These are phyloP conservation scores for Paramecium sonneborni DNA, from an alignment of 73 alveolate species.

Conservation along the genomic window DNA sequence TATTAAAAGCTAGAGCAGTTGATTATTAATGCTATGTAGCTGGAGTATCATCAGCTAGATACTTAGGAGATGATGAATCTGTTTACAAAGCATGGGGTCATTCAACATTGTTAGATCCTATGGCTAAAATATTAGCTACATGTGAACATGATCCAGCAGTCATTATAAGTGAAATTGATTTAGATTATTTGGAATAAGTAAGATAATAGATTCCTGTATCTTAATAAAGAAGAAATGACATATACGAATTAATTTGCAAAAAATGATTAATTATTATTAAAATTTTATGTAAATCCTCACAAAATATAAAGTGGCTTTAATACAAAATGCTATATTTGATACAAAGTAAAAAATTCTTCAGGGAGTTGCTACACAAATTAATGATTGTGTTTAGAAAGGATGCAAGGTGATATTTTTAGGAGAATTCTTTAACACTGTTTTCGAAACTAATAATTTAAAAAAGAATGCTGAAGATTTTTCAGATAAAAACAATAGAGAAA, in stretches of 20 bases:
- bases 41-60: slow-evolving; percentile 92
- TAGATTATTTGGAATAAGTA: slow-evolving; percentile 71
- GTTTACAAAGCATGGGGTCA: slow-evolving; percentile 86
- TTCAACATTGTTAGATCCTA: slow-evolving; percentile 86
- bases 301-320: slow-evolving; percentile 18
- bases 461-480: slow-evolving; percentile 82
- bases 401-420: slow-evolving; percentile 91
- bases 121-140: slow-evolving; percentile 81
- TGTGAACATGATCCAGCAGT: slow-evolving; percentile 80
- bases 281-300: background rate
- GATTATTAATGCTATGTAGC: slow-evolving; percentile 89
- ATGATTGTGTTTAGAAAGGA: slow-evolving; percentile 86
- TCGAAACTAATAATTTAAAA: slow-evolving; percentile 74
- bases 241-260: slow-evolving; percentile 69
- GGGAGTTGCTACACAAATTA: slow-evolving; percentile 68
- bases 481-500: slow-evolving; percentile 77
- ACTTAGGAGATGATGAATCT: slow-evolving; percentile 69
- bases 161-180: slow-evolving; percentile 77
- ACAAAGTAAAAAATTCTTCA: slow-evolving; percentile 47
- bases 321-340: background rate
- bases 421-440: slow-evolving; percentile 88
- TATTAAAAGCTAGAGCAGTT: slow-evolving; percentile 92
- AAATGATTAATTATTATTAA: background rate
- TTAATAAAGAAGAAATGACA: slow-evolving; percentile 77
- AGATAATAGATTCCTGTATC: slow-evolving; percentile 78